Evolutionary conservation across 805 yeast species (phyloP), one percentile per base, ranked within the genome.

Genomic region (Martiniozyma abietophila): DNA sequence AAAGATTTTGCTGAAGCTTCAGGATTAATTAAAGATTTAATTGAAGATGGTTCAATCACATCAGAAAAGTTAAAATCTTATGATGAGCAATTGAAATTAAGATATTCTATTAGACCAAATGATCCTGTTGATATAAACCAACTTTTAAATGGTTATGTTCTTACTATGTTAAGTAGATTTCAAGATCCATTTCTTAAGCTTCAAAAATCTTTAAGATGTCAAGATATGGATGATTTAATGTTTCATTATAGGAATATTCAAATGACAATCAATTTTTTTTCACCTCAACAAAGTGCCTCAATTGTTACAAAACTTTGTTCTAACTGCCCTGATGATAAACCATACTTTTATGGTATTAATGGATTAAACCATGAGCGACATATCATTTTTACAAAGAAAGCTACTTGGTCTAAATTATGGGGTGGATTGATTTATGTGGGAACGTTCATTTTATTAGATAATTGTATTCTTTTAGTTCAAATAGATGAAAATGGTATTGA

Each of bases 341-440:
- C 27, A 6, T 19, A 29, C 7, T 26, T 34, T 10, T 34, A 34
- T 25, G 18, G 33, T 7, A 25, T 34, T n/a, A 34, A 34, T 19
- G 19, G 29, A 15, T 16, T 26, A 6, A 34, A 34, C 12, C 37
- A 34, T 20, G 37, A 34, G 16, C 27, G 37, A 10, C 27, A 34
- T 20, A 24, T 34, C 6, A 11, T 34, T 17, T 34, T 34, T 15
- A n/a, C 29, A 10, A 34, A 34, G 19, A 29, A 29, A 15, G 37
- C 32, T 10, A 29, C 37, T 7, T 34, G 37, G 37, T 28, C 37
- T n/a, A 34, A 34, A 29, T 18, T 34, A 8, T 34, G 37, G 37
- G 37, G 37, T 9, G 37, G 37, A 6, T 29, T 29, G 8, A 29
- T 29, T 25, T 34, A 33, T 29, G 29, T 24, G 12, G 37, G 37